phyloP scores from a whole-genome alignment of 768 basidiomycete species.

The Podaxis mareebaensis region DNA sequence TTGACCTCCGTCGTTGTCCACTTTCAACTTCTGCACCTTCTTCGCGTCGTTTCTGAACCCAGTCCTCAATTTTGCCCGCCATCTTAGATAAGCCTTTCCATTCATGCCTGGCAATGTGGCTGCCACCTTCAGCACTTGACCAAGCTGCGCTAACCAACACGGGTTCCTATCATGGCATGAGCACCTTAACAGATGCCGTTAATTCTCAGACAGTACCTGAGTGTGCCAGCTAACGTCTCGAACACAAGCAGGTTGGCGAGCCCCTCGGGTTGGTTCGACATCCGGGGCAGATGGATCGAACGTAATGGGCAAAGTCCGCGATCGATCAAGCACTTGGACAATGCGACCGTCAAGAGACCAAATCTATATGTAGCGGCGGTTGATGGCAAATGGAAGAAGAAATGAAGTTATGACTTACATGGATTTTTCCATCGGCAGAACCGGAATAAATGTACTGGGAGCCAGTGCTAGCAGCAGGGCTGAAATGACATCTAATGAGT shows the following conservation, averaged over 20 bases:
- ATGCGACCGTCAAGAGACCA: slow-evolving; percentile 93
- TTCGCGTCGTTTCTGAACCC: slow-evolving; percentile 53
- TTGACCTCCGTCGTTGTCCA: slow-evolving; percentile 25
- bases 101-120: slow-evolving; percentile 88
- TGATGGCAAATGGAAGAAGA: not conserved
- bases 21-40: slow-evolving; percentile 25
- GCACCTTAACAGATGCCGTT: not conserved
- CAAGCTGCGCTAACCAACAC: slow-evolving; percentile 92
- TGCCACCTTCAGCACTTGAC: slow-evolving; percentile 66
- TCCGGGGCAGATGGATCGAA: slow-evolving; percentile 72
- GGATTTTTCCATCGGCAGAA: slow-evolving; percentile 81
- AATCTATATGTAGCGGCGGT: slow-evolving; percentile 51
- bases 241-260: slow-evolving; percentile 55
- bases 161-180: slow-evolving; percentile 58
- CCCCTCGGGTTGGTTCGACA: slow-evolving; percentile 29
- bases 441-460: slow-evolving; percentile 94
- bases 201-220: slow-evolving; percentile 43
- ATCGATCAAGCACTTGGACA: slow-evolving; percentile 82
- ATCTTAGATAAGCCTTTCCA: slow-evolving; percentile 92
- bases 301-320: slow-evolving; percentile 66
- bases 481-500: slow-evolving; percentile 95
- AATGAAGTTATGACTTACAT: slow-evolving; percentile 47
- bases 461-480: slow-evolving; percentile 89
- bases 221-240: slow-evolving; percentile 97
- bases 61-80: slow-evolving; percentile 67